Evolutionary conservation across 2,329 filamentous ascomycete species (phyloP).

Genomic region (Leptographium wingfieldii): DNA sequence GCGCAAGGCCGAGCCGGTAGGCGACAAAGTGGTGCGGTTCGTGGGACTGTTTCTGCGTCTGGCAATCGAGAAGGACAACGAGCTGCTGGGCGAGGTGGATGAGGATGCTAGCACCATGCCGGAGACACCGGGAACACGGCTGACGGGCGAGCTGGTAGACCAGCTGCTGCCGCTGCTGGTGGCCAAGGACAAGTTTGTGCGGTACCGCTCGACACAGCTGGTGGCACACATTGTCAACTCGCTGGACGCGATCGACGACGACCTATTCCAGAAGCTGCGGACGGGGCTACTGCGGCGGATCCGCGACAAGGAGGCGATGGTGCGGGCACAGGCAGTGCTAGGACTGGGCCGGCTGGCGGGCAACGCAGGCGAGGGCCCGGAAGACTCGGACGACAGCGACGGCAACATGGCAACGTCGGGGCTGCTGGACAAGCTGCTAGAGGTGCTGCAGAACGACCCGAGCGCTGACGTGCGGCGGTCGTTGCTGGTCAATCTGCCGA

Average conservation of each 20-base stretch:
- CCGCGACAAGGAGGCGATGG: constrained; percentile 85
- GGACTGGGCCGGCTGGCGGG: constrained; percentile 77
- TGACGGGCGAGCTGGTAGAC: constrained; percentile 63
- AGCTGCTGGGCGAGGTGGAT: constrained; percentile 51
- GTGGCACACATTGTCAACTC: constrained; percentile 87
- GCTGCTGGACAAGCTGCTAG: constrained; percentile 69
- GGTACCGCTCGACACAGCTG: constrained; percentile 81
- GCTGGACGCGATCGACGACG: constrained; percentile 82
- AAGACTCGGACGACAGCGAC: constrained; percentile 52
- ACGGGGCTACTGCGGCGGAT: constrained; percentile 72
- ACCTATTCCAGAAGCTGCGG: constrained; percentile 72
- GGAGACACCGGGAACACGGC: constrained; percentile 72
- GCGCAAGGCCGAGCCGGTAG: constrained; percentile 82
- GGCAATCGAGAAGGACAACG: constrained; percentile 56
- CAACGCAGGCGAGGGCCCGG: constrained; percentile 59
- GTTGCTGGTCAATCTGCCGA: constrained; percentile 79
- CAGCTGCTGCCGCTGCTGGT: constrained; percentile 62
- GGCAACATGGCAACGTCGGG: constrained; percentile 53
- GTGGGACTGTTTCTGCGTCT: constrained; percentile 75
- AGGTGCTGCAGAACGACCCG: constrained; percentile 85
- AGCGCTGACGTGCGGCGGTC: constrained; percentile 86
- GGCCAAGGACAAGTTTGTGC: constrained; percentile 84
- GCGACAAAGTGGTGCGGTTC: constrained; percentile 77
- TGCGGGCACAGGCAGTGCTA: constrained; percentile 82
- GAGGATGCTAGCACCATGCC: constrained; percentile 58